Evolutionary conservation across 768 basidiomycete genomes (phyloP).

Genomic region (Cantharellus anzutake): DNA sequence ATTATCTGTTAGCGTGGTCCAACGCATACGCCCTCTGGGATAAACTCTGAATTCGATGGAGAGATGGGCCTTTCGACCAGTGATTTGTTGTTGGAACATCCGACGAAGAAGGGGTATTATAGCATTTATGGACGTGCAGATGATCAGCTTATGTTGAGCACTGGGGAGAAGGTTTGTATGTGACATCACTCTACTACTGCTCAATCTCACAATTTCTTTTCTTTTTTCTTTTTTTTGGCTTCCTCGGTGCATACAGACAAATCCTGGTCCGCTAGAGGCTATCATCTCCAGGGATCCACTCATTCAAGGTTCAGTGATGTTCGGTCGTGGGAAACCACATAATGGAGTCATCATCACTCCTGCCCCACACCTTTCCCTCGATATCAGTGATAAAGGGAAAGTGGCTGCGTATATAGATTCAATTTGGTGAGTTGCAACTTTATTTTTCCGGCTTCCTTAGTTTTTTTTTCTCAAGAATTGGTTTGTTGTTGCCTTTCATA

Average conservation of each 20-base stretch:
- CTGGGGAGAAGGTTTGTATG: constrained; percentile 10
- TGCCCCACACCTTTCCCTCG: not conserved
- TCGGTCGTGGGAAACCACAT: constrained; percentile 21
- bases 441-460: not conserved
- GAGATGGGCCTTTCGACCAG: constrained; percentile 14
- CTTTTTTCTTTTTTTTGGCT: not conserved
- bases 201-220: not conserved
- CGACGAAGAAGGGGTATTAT: constrained; percentile 20
- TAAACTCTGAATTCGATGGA: constrained; percentile 11
- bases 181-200: not conserved
- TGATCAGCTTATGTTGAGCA: constrained; percentile 27
- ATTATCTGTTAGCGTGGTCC: not conserved
- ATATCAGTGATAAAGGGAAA: constrained; percentile 1
- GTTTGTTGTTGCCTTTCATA: not conserved
- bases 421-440: constrained; percentile 3
- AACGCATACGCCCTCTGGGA: not conserved
- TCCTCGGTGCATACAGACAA: constrained; percentile 11
- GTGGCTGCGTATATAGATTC: constrained; percentile 3
- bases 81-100: constrained; percentile 17
- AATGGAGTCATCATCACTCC: constrained; percentile 26
- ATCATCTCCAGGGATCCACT: constrained; percentile 20
- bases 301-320: constrained; percentile 20
- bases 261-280: constrained; percentile 15
- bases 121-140: constrained; percentile 25
- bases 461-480: not conserved